Base-by-base conservation (phyloP, 768 basidiomycete species). In the Punctularia strigosozonata region DNA sequence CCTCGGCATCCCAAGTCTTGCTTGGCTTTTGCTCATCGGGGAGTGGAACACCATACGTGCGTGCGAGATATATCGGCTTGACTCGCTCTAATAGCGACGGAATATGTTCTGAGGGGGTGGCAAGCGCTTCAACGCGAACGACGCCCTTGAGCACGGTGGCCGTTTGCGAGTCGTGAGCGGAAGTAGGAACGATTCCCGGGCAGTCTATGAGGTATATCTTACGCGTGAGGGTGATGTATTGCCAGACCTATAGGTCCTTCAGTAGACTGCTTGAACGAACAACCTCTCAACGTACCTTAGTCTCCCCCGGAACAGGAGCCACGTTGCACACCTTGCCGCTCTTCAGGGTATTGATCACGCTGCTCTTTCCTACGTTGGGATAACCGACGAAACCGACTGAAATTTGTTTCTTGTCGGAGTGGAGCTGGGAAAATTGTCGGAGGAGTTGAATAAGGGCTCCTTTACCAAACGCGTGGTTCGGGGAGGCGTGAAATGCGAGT, bases 151-250 rank as follows among this genome's bases (percentile, higher is more conserved):
- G 73, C 18, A 98, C 95, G 4, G 80, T 95, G 13, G 78, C 75
- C 0, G 89, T 88, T 53, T 94, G 81, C 2, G 84, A 75, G 59
- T 98, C 92, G 45, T 85, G 71, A 2, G 89, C 84, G 18, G 90
- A 92, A 14, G 90, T 81, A 2, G 94, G 94, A 2, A 97, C 95
- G 58, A 98, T 87, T 36, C 95, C 95, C 21, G 95, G 95, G 56
- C 95, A 99, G 62, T 99, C 95, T 64, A 99, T 97, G 49, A 99
- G 81, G 66, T 97, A 99, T 56, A 99, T 99, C 39, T 86, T 75
- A 46, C 83, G 77, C 43, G 92, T 99, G 30, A 99, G 67, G 21
- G 90, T 92, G 65, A 99, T 97, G 61, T 99, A 99, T 71, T 99
- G 94, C 95, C 95, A 99, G 48, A 98, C 92, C 61, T 61, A 40